Conservation (phyloP, 2,329 filamentous ascomycete species). For the Colletotrichum filicis region DNA sequence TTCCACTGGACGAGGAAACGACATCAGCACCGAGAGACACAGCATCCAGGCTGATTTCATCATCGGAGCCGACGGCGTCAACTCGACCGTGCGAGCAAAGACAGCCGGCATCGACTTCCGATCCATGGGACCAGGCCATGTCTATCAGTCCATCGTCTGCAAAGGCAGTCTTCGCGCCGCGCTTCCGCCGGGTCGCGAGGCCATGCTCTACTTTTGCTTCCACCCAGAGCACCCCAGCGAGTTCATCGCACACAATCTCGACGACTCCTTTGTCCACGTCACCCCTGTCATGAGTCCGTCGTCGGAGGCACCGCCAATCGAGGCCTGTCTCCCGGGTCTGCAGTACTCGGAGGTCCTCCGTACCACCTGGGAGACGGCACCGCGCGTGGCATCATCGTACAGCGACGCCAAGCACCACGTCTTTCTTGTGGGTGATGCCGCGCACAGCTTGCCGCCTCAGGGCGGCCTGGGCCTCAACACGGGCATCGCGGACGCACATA, state of each 20-base stretch:
- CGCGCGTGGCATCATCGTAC: constrained; percentile 19
- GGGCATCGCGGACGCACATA: constrained; percentile 66
- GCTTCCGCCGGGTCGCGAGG: constrained; percentile 19
- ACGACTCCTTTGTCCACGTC: constrained; percentile 23
- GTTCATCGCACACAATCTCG: constrained; percentile 23
- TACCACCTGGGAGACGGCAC: constrained; percentile 25
- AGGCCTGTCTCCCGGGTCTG: constrained; percentile 27
- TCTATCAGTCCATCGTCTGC: constrained; percentile 24
- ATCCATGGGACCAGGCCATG: constrained; percentile 14
- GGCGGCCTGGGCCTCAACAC: constrained; percentile 70
- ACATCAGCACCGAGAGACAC: background rate
- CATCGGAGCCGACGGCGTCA: constrained; percentile 25
- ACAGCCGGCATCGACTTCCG: constrained; percentile 17
- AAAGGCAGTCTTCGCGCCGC: constrained; percentile 24
- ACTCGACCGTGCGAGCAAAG: constrained; percentile 19
- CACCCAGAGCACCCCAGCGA: constrained; percentile 25
- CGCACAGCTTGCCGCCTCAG: constrained; percentile 66
- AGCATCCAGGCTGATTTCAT: constrained; percentile 20
- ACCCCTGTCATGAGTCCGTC: constrained; percentile 14
- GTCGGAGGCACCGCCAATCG: constrained; percentile 12
- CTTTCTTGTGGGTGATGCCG: constrained; percentile 64
- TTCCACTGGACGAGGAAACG: background rate
- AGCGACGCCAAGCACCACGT: constrained; percentile 40
- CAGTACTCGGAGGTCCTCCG: constrained; percentile 19
- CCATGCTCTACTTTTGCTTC: constrained; percentile 32